A percentile compares a stretch with the other conserved stretches of the same genome.
Evolutionary conservation across 2,329 filamentous ascomycete species (phyloP).

Genomic region (Coleophoma cylindrospora): DNA sequence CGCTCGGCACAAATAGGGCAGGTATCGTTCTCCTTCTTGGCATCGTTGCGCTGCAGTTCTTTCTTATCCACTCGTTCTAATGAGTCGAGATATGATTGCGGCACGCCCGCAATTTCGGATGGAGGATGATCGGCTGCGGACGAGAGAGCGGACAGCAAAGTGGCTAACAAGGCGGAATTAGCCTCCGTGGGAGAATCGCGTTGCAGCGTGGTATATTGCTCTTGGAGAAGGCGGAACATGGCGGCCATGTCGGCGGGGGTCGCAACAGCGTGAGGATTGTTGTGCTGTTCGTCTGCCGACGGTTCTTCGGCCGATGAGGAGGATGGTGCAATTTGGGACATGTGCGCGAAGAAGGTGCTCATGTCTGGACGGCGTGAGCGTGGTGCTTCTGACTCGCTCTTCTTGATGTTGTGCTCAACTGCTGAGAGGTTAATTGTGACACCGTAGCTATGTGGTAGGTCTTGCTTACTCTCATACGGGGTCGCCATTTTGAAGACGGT

Average conservation of each 20-base stretch:
- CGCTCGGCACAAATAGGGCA: constrained; percentile 61
- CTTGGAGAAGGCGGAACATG: constrained; percentile 54
- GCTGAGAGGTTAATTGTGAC: constrained; percentile 7
- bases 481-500: constrained; percentile 40
- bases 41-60: constrained; percentile 40
- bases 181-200: constrained; percentile 30
- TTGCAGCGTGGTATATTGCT: constrained; percentile 49
- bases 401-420: constrained; percentile 62
- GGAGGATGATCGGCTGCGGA: constrained; percentile 48
- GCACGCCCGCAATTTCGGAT: constrained; percentile 45
- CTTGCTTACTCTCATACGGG: constrained; percentile 48
- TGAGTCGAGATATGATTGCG: constrained; percentile 53
- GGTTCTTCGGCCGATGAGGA: constrained; percentile 9
- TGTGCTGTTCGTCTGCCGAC: constrained; percentile 23
- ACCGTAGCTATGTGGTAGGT: constrained; percentile 4
- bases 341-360: constrained; percentile 55
- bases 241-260: constrained; percentile 54
- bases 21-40: constrained; percentile 38
- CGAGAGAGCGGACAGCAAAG: constrained; percentile 43
- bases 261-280: constrained; percentile 53
- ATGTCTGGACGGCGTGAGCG: constrained; percentile 52
- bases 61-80: constrained; percentile 53
- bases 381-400: constrained; percentile 20
- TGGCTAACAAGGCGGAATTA: constrained; percentile 42
- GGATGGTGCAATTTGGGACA: constrained; percentile 34